These are phyloP conservation scores for Yamadazyma kanchanaburiensis DNA, from an alignment of 1,139 yeast genomes.

Conservation along the genomic window DNA sequence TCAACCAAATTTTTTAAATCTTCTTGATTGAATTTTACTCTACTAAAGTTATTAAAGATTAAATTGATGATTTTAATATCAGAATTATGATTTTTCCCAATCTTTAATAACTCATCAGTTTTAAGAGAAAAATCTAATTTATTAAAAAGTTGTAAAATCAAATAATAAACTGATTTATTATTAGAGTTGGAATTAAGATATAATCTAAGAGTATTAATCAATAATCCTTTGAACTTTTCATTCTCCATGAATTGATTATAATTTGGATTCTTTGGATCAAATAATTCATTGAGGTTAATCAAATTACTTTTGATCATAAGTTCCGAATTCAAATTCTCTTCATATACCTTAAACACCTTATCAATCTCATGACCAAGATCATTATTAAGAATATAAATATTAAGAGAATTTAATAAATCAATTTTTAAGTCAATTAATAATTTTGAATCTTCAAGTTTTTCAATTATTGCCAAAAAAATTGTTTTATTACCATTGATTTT, in stretches of 20 bases:
- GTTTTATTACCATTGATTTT: conserved; percentile 4
- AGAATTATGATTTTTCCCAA: conserved; percentile 5
- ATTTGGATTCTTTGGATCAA: conserved; percentile 7
- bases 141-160: conserved; percentile 10
- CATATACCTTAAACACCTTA: conserved; percentile 5
- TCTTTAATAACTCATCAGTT: conserved; percentile 6
- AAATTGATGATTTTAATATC: conserved; percentile 10
- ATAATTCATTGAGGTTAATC: conserved; percentile 9
- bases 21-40: conserved; percentile 6
- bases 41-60: conserved; percentile 8
- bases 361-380: conserved; percentile 2
- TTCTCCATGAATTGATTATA: conserved; percentile 5
- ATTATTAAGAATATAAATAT: conserved; percentile 7
- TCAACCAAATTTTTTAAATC: conserved; percentile 20
- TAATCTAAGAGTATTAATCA: conserved; percentile 7
- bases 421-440: conserved; percentile 12
- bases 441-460: conserved; percentile 10
- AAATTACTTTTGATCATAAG: conserved; percentile 9
- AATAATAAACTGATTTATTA: conserved; percentile 7
- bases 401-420: conserved; percentile 11
- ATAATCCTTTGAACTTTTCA: conserved; percentile 3
- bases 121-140: conserved; percentile 9
- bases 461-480: conserved; percentile 9
- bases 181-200: conserved; percentile 6
- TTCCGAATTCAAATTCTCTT: conserved; percentile 10